Evolutionary conservation across 2,329 filamentous ascomycete species (phyloP), one percentile per base, ranked within the genome.

Genomic region (Trichoderma hamatum): DNA sequence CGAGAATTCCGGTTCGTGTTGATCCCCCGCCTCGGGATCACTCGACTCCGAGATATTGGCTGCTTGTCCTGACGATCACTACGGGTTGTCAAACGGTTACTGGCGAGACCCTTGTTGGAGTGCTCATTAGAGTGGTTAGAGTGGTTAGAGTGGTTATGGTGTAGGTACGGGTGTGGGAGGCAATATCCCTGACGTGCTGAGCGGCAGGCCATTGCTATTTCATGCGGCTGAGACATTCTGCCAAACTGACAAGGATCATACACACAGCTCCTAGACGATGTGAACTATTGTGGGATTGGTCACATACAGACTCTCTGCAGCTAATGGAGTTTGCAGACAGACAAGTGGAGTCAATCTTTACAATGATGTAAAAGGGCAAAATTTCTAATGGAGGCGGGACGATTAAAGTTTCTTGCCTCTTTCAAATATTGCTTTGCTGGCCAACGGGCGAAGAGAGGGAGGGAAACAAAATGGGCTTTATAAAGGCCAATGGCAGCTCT

Each of bases 1-100:
- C 63, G 63, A 43, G 21, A 21, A 58, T 36, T 59, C 63, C 54
- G 54, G 63, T 36, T 67, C 63, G 54, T 36, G 63, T 24, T 67
- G 52, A 51, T 66, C 52, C 36, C 49, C 36, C 39, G 39, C 28
- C 21, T 13, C 28, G 14, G 39, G n/a, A 26, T 13, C 19, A 16
- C 19, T 26, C 28, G 26, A 46, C 1, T 32, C n/a, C 63, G 34
- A n/a, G 1, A 13, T 13, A 13, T 11, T 43, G 21, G 24, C 19
- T 32, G 24, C n/a, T 28, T 39, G 62, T 30, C 49, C 51, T 65
- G 62, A 55, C 34, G 32, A 65, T 65, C 51, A 39, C 24, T 34
- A 30, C 46, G 58, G 36, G 16, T 28, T 49, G 36, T 32, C 3
- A 24, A 39, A 39, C 49, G 46, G 30, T 16, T 19, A 10, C 21